A percentile compares a stretch with the other conserved stretches of the same genome.
These are phyloP conservation scores for Hansfordia pulvinata DNA, from an alignment of 2,329 filamentous ascomycete species.

Conservation along the genomic window DNA sequence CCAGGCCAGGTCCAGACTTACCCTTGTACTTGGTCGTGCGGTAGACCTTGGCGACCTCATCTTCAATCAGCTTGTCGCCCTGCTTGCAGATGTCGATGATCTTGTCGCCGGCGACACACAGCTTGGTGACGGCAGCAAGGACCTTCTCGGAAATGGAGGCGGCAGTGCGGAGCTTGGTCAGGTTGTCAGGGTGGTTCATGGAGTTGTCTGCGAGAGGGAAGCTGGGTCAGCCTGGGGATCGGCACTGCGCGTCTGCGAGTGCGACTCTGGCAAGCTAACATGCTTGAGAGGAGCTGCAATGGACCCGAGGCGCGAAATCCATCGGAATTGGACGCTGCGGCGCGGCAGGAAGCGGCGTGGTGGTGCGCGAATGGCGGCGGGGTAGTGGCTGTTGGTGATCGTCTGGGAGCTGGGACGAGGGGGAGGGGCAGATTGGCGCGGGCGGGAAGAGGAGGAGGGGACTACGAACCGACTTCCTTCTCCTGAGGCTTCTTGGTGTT, in stretches of 20 bases:
- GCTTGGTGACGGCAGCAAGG: slow-evolving; percentile 65
- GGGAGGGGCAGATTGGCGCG: slow-evolving; percentile 2
- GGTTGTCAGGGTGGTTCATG: slow-evolving; percentile 81
- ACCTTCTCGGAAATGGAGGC: slow-evolving; percentile 93
- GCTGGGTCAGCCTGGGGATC: no score
- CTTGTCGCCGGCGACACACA: slow-evolving; percentile 75
- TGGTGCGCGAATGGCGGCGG: no score
- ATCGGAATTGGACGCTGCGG: no score
- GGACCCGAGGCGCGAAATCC: no score
- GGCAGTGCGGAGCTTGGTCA: slow-evolving; percentile 98
- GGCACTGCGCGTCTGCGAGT: no score
- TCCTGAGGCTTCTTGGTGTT: no score
- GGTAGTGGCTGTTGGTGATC: slow-evolving; percentile 1
- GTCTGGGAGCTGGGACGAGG: background rate
- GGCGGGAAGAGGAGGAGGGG: slow-evolving; percentile 3
- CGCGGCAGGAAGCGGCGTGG: no score
- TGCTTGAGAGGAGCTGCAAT: no score
- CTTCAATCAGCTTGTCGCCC: slow-evolving; percentile 88
- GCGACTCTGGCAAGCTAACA: slow-evolving; percentile 7
- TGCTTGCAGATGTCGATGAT: slow-evolving; percentile 89
- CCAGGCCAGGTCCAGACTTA: slow-evolving; percentile 27
- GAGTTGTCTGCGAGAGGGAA: slow-evolving; percentile 55
- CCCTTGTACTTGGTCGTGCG: slow-evolving; percentile 99
- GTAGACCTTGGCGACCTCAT: slow-evolving; percentile 91
- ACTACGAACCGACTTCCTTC: slow-evolving; percentile 12